Percentiles rank a stretch among this genome's conserved stretches.
These are phyloP conservation scores for Spathaspora sp. DNA, from an alignment of 1,139 yeast species.

Conservation along the genomic window DNA sequence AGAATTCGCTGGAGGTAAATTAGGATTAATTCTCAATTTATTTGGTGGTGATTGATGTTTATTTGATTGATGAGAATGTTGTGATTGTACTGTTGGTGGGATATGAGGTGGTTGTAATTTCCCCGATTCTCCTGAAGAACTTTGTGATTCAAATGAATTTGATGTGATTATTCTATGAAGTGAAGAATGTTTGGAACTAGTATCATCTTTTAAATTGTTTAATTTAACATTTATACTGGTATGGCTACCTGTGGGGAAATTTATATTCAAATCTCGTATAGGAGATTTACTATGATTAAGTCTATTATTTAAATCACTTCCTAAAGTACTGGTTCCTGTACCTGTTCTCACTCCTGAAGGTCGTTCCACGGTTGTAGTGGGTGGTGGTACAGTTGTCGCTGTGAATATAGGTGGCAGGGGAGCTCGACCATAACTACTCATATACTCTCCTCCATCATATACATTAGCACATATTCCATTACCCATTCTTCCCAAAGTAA, in stretches of 20 bases:
- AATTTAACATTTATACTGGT: conserved; percentile 1
- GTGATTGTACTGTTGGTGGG: background rate
- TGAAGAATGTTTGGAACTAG: conserved; percentile 7
- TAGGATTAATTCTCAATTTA: conserved; percentile 3
- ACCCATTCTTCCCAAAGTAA: conserved; percentile 26
- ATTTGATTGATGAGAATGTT: conserved; percentile 3
- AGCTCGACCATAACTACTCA: conserved; percentile 8
- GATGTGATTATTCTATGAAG: conserved; percentile 11
- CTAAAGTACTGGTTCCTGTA: background rate
- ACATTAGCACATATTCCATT: conserved; percentile 17
- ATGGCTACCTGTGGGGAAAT: background rate
- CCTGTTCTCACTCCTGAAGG: background rate
- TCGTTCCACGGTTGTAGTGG: background rate
- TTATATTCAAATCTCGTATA: background rate
- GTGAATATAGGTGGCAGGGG: conserved; percentile 24
- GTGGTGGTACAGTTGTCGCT: background rate
- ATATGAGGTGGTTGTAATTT: background rate
- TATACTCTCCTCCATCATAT: conserved; percentile 6
- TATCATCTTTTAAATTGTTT: background rate
- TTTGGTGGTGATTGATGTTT: background rate
- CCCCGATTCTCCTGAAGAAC: conserved; percentile 3
- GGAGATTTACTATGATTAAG: background rate
- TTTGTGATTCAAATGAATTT: conserved; percentile 10
- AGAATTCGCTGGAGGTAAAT: background rate
- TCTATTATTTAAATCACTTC: background rate